Evolutionary conservation across 768 basidiomycete species (phyloP).

Genomic region (Suillus paluster): DNA sequence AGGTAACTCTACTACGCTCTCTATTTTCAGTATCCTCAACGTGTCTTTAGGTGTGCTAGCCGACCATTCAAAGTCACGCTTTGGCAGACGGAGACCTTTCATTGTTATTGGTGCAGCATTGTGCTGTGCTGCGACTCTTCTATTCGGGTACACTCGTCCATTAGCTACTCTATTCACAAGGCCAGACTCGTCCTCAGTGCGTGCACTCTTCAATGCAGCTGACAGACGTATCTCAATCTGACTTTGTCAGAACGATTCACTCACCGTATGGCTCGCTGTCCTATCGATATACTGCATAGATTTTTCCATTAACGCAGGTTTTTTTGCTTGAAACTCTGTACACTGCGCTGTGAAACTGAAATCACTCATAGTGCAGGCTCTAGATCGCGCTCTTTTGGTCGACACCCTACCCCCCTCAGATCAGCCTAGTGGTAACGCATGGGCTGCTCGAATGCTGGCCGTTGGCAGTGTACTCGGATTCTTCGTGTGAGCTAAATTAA

Average conservation of each 20-base stretch:
- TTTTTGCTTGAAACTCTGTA: slow-evolving; percentile 4
- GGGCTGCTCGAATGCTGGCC: slow-evolving; percentile 94
- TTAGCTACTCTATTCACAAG: slow-evolving; percentile 56
- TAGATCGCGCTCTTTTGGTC: slow-evolving; percentile 89
- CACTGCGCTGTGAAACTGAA: background rate
- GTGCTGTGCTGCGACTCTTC: slow-evolving; percentile 71
- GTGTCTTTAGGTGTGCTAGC: slow-evolving; percentile 59
- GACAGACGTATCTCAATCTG: background rate
- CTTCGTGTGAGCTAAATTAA: slow-evolving; percentile 67
- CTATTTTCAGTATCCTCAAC: background rate
- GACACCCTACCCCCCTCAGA: slow-evolving; percentile 76
- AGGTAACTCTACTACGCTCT: slow-evolving; percentile 43
- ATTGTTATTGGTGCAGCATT: slow-evolving; percentile 75
- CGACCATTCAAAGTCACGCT: slow-evolving; percentile 82
- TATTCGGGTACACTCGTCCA: slow-evolving; percentile 81
- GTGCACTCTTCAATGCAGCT: slow-evolving; percentile 10
- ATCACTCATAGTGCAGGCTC: slow-evolving; percentile 68
- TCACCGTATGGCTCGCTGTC: slow-evolving; percentile 82
- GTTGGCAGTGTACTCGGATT: slow-evolving; percentile 87
- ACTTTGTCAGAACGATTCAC: slow-evolving; percentile 53
- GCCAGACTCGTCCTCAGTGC: slow-evolving; percentile 38
- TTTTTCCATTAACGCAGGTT: slow-evolving; percentile 64
- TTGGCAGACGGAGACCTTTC: slow-evolving; percentile 86
- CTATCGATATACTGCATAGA: slow-evolving; percentile 70
- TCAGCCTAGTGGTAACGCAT: slow-evolving; percentile 89